phyloP scores from a whole-genome alignment of 2,329 filamentous ascomycete genomes.

The Aspergillus udagawae region DNA sequence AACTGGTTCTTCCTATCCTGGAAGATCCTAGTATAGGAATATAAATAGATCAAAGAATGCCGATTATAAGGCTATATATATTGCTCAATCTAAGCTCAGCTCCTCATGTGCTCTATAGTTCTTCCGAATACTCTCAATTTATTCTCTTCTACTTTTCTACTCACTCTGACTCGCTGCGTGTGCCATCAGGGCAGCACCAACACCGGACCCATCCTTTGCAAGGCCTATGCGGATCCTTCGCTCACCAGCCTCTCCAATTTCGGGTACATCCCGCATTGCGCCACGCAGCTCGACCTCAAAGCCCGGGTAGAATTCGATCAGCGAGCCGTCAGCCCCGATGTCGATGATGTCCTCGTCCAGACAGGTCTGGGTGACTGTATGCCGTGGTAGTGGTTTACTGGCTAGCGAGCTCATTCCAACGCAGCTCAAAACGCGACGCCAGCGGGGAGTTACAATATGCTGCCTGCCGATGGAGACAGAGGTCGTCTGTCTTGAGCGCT shows the following conservation, averaged over 20 bases:
- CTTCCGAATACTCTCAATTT: too few relatives aligned
- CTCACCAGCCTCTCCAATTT: slow-evolving; percentile 10
- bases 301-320: slow-evolving; percentile 17
- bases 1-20: too few relatives aligned
- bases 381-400: background rate
- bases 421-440: slow-evolving; percentile 7
- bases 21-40: too few relatives aligned
- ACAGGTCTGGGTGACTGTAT: too few relatives aligned
- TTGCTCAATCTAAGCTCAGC: too few relatives aligned
- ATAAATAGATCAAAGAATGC: too few relatives aligned
- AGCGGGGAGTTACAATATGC: slow-evolving; percentile 1
- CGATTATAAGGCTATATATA: too few relatives aligned
- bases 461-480: background rate
- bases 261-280: slow-evolving; percentile 12
- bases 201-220: slow-evolving; percentile 20
- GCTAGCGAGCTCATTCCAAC: background rate
- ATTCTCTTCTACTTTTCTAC: too few relatives aligned
- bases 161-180: slow-evolving; percentile 10
- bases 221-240: slow-evolving; percentile 15
- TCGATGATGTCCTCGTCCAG: slow-evolving; percentile 12
- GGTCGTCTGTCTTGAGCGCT: background rate
- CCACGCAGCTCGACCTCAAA: slow-evolving; percentile 19
- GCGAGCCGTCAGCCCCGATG: slow-evolving; percentile 17
- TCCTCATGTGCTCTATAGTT: too few relatives aligned
- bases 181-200: slow-evolving; percentile 21